Conservation (phyloP, 345 rosid genomes). For the Acer saccharum region DNA sequence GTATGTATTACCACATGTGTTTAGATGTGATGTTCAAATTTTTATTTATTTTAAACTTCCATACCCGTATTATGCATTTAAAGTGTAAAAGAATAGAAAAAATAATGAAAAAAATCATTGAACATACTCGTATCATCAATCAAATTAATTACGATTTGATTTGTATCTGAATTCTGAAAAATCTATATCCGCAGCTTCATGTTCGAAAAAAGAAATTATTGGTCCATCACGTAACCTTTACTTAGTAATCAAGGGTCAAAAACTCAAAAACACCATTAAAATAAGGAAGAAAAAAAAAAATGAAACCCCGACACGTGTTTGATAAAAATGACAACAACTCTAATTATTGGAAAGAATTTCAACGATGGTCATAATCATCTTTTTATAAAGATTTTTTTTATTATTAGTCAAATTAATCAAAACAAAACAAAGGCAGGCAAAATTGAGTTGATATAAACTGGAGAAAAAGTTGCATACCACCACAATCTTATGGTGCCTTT, state of each 20-base stretch:
- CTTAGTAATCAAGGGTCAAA: background rate
- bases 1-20: too few species aligned
- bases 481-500: slow-evolving; percentile 14
- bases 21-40: too few species aligned
- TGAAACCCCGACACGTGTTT: slow-evolving; percentile 2
- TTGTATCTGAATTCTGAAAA: background rate
- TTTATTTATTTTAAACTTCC: too few species aligned
- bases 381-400: background rate
- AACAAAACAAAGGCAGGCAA: background rate
- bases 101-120: too few species aligned
- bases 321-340: background rate
- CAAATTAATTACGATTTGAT: background rate
- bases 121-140: background rate
- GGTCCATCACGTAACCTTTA: background rate
- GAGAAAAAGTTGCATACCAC: slow-evolving; percentile 10
- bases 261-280: background rate
- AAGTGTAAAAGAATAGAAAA: too few species aligned
- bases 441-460: background rate
- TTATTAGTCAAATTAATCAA: slow-evolving; percentile 8
- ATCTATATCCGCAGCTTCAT: background rate
- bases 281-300: background rate
- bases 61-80: too few species aligned
- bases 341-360: slow-evolving; percentile 2
- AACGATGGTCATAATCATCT: background rate
- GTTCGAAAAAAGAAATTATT: background rate